Evolutionary conservation across 495 filamentous ascomycete species (phyloP).

Genomic region (Daldinia loculata): DNA sequence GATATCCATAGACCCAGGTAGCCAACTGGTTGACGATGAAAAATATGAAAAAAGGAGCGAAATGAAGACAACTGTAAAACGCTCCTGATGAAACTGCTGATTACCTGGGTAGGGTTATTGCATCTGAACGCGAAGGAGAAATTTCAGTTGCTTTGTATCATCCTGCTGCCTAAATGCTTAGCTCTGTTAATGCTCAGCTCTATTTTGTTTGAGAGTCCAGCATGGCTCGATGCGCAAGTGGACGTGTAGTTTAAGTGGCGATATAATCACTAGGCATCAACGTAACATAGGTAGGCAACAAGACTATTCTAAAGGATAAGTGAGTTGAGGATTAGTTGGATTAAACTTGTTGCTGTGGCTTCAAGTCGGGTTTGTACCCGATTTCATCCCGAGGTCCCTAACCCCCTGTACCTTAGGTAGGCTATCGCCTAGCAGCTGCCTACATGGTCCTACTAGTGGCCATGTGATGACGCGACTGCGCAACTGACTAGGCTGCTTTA

Average conservation of each 20-base stretch:
- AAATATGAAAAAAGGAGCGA: not conserved
- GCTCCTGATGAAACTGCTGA: not conserved
- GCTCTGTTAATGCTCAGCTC: not conserved
- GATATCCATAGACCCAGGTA: too few species aligned
- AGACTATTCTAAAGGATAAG: too few species aligned
- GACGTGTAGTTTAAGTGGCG: too few species aligned
- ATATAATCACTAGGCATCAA: not conserved
- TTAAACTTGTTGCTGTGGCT: too few species aligned
- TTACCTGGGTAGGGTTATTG: not conserved
- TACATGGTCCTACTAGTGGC: too few species aligned
- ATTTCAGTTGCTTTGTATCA: constrained; percentile 16
- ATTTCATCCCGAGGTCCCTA: too few species aligned
- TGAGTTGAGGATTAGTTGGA: too few species aligned
- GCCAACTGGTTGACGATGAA: not conserved
- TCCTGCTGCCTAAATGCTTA: constrained; percentile 17
- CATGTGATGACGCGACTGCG: constrained; percentile 33
- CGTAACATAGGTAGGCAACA: not conserved
- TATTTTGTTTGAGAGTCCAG: not conserved
- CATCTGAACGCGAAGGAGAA: not conserved
- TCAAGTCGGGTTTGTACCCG: too few species aligned
- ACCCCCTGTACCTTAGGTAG: too few species aligned
- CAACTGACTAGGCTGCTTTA: too few species aligned
- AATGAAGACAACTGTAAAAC: not conserved
- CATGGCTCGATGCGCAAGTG: too few species aligned
- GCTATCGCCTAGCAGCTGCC: too few species aligned